phyloP scores from a whole-genome alignment of 495 filamentous ascomycete species.

The Barbatosphaeria neglecta region DNA sequence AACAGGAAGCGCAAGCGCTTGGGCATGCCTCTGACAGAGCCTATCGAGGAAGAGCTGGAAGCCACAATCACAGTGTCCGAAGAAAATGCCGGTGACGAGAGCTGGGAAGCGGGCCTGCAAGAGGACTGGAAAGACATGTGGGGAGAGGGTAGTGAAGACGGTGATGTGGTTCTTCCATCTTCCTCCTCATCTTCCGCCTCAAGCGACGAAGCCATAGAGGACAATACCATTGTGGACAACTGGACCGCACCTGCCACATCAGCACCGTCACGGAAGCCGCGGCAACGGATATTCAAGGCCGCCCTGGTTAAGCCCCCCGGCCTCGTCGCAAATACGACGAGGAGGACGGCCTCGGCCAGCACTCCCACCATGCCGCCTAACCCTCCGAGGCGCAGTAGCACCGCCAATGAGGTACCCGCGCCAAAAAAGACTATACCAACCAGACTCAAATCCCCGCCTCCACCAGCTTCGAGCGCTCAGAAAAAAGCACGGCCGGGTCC shows the following conservation, averaged over 20 bases:
- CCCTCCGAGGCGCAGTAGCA: background rate
- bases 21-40: slow-evolving; percentile 15
- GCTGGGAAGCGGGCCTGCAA: no score
- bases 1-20: slow-evolving; percentile 31
- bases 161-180: no score
- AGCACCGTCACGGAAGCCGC: background rate
- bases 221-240: background rate
- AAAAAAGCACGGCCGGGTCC: no score
- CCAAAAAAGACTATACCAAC: background rate
- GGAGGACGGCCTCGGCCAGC: background rate
- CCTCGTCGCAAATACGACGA: no score
- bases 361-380: background rate
- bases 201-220: slow-evolving; percentile 8
- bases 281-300: slow-evolving; percentile 2
- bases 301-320: background rate
- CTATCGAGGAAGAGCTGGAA: background rate
- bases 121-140: no score
- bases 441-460: background rate
- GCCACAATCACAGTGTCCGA: no score
- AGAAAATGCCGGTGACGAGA: no score
- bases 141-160: no score
- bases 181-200: no score
- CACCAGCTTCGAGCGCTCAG: background rate
- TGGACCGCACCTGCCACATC: no score
- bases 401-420: background rate